phyloP scores from a whole-genome alignment of 306 rosid genomes.

The Lathyrus sativus region DNA sequence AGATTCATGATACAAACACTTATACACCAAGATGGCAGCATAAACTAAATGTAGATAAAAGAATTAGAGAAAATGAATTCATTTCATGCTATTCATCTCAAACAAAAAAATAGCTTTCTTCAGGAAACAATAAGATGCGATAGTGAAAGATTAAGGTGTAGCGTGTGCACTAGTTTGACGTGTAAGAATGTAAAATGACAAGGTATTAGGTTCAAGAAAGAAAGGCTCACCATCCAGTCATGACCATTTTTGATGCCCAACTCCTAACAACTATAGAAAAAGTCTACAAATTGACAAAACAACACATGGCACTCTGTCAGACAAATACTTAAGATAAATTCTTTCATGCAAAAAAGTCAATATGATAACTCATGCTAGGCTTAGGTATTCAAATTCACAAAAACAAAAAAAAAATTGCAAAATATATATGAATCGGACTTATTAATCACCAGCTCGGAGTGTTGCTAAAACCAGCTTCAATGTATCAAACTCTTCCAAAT shows the following conservation, averaged over 20 bases:
- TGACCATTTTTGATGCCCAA: constrained; percentile 97
- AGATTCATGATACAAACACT: neutral
- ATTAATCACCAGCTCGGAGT: neutral
- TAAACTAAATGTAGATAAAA: constrained; percentile 11
- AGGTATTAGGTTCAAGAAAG: constrained; percentile 28
- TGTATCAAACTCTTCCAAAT: neutral
- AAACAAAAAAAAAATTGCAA: neutral
- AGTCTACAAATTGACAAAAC: constrained; percentile 61
- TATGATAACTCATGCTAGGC: neutral
- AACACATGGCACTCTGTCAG: constrained; percentile 36
- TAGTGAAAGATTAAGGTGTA: constrained; percentile 25
- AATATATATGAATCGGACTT: constrained; percentile 12
- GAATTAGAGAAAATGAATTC: neutral
- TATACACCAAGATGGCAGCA: constrained; percentile 22
- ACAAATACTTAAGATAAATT: constrained; percentile 15
- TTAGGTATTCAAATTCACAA: constrained; percentile 15
- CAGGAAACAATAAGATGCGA: constrained; percentile 12
- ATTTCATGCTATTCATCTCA: neutral
- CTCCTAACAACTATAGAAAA: constrained; percentile 84
- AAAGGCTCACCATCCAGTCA: constrained; percentile 85
- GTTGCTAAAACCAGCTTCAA: constrained; percentile 14
- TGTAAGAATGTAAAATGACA: constrained; percentile 25
- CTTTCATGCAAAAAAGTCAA: constrained; percentile 17
- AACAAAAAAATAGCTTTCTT: neutral
- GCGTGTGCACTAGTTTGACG: constrained; percentile 15